phyloP scores from a whole-genome alignment of 352 stramenopile genomes.

The Saprolegnia diclina region DNA sequence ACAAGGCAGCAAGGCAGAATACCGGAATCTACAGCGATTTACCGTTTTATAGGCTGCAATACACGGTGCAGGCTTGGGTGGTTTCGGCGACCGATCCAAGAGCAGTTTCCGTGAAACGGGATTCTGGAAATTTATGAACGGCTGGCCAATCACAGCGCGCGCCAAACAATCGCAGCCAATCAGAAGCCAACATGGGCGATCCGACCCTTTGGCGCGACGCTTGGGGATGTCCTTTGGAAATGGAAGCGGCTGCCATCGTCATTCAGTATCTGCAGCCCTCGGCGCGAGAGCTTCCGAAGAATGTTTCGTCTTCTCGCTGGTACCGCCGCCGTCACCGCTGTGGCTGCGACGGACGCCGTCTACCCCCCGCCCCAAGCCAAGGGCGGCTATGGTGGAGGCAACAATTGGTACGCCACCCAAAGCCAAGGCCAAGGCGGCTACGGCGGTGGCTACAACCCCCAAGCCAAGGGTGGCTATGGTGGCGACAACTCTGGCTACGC shows the following conservation, averaged over 20 bases:
- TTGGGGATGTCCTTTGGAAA: background rate
- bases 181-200: background rate
- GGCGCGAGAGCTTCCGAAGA: background rate
- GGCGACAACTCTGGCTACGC: background rate
- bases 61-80: too few relatives aligned
- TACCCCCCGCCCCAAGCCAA: background rate
- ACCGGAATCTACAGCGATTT: background rate
- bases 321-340: background rate
- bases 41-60: background rate
- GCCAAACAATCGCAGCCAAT: constrained; percentile 16
- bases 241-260: background rate
- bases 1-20: too few relatives aligned
- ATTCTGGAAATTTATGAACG: too few relatives aligned
- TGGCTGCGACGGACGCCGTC: background rate
- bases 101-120: too few relatives aligned
- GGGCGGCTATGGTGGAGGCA: background rate
- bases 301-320: constrained; percentile 5
- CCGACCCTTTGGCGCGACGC: background rate
- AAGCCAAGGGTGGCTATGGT: background rate
- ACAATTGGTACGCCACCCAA: background rate
- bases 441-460: background rate
- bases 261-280: background rate
- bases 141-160: background rate
- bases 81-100: background rate
- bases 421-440: background rate